Evolutionary conservation across 495 filamentous ascomycete species (phyloP).

Genomic region (Podospora fimiseda): DNA sequence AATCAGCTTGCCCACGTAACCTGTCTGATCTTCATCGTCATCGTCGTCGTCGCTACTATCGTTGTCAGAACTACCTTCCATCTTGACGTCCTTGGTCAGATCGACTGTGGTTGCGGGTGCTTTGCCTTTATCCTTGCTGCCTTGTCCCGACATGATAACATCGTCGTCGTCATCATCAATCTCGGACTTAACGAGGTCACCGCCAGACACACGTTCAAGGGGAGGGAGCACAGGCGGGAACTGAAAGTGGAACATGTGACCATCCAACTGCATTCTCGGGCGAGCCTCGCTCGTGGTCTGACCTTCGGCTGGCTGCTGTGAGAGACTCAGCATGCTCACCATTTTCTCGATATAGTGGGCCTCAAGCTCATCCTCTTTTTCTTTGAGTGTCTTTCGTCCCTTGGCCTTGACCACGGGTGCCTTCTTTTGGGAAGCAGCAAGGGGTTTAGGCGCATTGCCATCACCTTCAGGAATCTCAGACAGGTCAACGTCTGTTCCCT

Average conservation of each 20-base stretch:
- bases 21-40: constrained; percentile 27
- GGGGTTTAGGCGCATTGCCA: constrained; percentile 23
- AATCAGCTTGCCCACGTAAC: constrained; percentile 52
- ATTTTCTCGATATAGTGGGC: constrained; percentile 27
- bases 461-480: constrained; percentile 26
- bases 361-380: constrained; percentile 16
- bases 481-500: constrained; percentile 27
- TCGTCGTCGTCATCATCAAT: constrained; percentile 21
- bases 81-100: not conserved
- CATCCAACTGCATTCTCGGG: constrained; percentile 27
- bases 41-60: constrained; percentile 17
- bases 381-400: constrained; percentile 31
- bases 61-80: constrained; percentile 3
- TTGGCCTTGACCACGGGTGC: constrained; percentile 13
- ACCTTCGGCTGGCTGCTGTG: constrained; percentile 10
- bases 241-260: constrained; percentile 58
- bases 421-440: constrained; percentile 29
- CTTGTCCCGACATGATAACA: constrained; percentile 13
- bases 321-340: constrained; percentile 27
- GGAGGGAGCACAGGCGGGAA: constrained; percentile 56
- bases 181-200: constrained; percentile 15
- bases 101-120: not conserved
- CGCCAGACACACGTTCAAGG: constrained; percentile 24
- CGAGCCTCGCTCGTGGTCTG: constrained; percentile 12
- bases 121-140: constrained; percentile 17